Percentiles rank a stretch among this genome's conserved stretches.
These are phyloP conservation scores for Xylaria curta DNA, from an alignment of 495 filamentous ascomycete genomes.

Conservation along the genomic window DNA sequence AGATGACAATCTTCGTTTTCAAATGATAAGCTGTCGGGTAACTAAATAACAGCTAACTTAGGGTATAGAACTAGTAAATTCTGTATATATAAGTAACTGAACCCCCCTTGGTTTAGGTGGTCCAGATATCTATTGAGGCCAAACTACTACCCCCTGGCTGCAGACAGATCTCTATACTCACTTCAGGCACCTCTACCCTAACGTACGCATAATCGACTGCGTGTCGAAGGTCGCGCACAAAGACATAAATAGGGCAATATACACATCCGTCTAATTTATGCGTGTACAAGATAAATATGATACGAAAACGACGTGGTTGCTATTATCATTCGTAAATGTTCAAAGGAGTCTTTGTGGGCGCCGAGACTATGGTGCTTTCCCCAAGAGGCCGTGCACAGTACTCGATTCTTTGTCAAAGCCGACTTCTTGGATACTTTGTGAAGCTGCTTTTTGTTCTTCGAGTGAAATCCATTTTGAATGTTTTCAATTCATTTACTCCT, in stretches of 20 bases:
- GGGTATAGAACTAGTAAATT: too few species aligned
- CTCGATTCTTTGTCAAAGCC: conserved; percentile 9
- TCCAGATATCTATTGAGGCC: too few species aligned
- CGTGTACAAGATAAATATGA: background rate
- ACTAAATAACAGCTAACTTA: too few species aligned
- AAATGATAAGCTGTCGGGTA: too few species aligned
- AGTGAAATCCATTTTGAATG: background rate
- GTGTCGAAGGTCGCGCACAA: background rate
- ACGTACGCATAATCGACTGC: background rate
- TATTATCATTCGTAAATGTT: background rate
- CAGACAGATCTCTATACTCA: too few species aligned
- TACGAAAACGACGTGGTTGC: conserved; percentile 16
- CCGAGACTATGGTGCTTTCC: background rate
- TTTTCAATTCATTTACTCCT: background rate
- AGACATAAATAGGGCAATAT: background rate
- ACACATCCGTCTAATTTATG: background rate
- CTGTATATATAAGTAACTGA: too few species aligned
- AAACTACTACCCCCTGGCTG: too few species aligned
- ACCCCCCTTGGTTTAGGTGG: background rate
- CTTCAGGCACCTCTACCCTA: too few species aligned
- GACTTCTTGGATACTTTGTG: background rate
- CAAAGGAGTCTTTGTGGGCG: conserved; percentile 16
- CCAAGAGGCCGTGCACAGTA: background rate
- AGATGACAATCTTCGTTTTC: too few species aligned
- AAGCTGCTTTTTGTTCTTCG: background rate